Evolutionary conservation across 805 yeast genomes (phyloP).

Genomic region (Sugiyamaella marilandica): DNA sequence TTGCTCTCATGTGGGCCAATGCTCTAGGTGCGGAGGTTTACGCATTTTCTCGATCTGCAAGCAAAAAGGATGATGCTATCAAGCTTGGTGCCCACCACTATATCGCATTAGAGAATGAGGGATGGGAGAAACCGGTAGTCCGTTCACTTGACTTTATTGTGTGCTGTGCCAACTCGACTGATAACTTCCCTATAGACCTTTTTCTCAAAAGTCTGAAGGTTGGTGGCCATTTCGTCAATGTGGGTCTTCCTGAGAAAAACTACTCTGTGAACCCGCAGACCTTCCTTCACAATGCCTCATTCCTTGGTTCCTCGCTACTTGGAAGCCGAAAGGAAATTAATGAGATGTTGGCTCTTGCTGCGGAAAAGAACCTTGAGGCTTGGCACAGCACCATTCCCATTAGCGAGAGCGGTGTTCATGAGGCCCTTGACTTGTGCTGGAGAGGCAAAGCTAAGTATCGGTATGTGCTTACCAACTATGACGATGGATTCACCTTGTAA

Average conservation of each 20-base stretch:
- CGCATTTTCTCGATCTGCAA: conserved; percentile 49
- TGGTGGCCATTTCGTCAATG: conserved; percentile 55
- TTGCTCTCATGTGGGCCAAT: conserved; percentile 54
- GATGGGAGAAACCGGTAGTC: conserved; percentile 32
- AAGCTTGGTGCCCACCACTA: conserved; percentile 54
- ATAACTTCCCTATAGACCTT: conserved; percentile 44
- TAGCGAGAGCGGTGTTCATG: conserved; percentile 46
- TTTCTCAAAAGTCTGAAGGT: conserved; percentile 51
- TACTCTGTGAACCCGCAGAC: conserved; percentile 30
- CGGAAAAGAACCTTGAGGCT: conserved; percentile 50
- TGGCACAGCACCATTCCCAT: conserved; percentile 61
- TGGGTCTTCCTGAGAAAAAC: conserved; percentile 52
- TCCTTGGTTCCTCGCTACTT: conserved; percentile 54
- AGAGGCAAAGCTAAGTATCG: conserved; percentile 59
- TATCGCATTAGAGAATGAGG: conserved; percentile 44
- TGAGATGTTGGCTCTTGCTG: conserved; percentile 63
- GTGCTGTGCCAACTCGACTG: conserved; percentile 49
- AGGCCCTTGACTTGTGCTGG: conserved; percentile 52
- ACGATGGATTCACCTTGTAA: conserved; percentile 37
- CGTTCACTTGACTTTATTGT: conserved; percentile 47
- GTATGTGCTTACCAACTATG: conserved; percentile 55
- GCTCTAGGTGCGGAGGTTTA: conserved; percentile 61
- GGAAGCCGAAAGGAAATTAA: conserved; percentile 62
- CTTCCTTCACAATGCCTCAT: conserved; percentile 46
- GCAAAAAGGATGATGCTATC: conserved; percentile 48